These are phyloP conservation scores for Penstemon newberryi DNA, from an alignment of 257 asterid genomes.

Conservation along the genomic window DNA sequence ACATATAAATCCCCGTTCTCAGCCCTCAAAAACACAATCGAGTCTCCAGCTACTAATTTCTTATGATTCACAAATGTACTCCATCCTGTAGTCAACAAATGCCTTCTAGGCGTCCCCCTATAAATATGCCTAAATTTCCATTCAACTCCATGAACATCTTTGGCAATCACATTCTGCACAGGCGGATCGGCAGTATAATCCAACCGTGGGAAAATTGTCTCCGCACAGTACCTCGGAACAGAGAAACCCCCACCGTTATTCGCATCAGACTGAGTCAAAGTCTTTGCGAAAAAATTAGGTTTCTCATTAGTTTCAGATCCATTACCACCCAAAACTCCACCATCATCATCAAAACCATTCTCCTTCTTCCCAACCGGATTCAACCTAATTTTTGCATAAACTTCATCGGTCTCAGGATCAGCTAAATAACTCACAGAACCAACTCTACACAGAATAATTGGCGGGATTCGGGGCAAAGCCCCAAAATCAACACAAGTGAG, in stretches of 20 bases:
- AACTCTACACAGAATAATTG: constrained; percentile 59
- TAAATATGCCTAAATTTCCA: constrained; percentile 76
- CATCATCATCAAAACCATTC: constrained; percentile 28
- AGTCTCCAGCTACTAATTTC: constrained; percentile 70
- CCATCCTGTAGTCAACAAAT: constrained; percentile 74
- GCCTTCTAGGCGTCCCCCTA: constrained; percentile 70
- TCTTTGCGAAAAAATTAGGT: constrained; percentile 55
- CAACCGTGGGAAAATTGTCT: constrained; percentile 55
- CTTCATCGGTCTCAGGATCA: constrained; percentile 56
- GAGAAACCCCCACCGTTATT: constrained; percentile 70
- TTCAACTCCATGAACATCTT: constrained; percentile 57
- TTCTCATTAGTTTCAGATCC: constrained; percentile 41
- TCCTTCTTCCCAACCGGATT: constrained; percentile 39
- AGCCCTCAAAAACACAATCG: constrained; percentile 56
- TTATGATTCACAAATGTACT: constrained; percentile 68
- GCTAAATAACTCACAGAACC: constrained; percentile 53
- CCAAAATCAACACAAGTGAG: constrained; percentile 52
- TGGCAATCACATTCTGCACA: constrained; percentile 52
- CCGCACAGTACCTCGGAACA: constrained; percentile 65
- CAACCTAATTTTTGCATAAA: constrained; percentile 42
- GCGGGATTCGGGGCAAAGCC: constrained; percentile 41
- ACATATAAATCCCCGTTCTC: constrained; percentile 56
- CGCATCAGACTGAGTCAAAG: constrained; percentile 64
- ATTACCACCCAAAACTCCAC: constrained; percentile 27
- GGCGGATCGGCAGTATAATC: constrained; percentile 61